phyloP scores from a whole-genome alignment of 805 yeast species.

The Kluyveromyces lactis region DNA sequence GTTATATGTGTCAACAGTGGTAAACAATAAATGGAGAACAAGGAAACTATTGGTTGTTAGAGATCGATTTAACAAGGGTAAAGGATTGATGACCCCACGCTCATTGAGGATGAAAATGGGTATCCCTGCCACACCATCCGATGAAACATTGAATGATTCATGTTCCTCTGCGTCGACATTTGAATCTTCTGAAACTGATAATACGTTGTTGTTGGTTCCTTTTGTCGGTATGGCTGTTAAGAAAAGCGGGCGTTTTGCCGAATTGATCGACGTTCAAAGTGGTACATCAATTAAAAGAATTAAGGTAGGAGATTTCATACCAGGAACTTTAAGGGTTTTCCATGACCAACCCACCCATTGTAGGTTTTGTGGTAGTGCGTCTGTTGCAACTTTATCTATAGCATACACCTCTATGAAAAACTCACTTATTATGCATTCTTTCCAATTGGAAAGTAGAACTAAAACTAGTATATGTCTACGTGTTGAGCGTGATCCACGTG shows the following conservation, averaged over 20 bases:
- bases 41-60: slow-evolving; percentile 42
- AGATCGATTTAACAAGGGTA: slow-evolving; percentile 38
- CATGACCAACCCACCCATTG: slow-evolving; percentile 87
- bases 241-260: slow-evolving; percentile 48
- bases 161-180: slow-evolving; percentile 6
- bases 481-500: slow-evolving; percentile 89
- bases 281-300: slow-evolving; percentile 61
- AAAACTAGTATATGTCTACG: slow-evolving; percentile 75
- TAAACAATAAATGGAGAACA: slow-evolving; percentile 60
- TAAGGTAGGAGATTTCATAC: slow-evolving; percentile 53
- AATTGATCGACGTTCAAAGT: slow-evolving; percentile 68
- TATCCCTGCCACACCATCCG: background rate
- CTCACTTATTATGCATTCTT: slow-evolving; percentile 57
- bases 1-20: slow-evolving; percentile 51
- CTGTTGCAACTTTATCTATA: slow-evolving; percentile 62
- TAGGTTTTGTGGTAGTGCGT: slow-evolving; percentile 83
- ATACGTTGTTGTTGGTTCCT: slow-evolving; percentile 46
- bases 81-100: slow-evolving; percentile 32
- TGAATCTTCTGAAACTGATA: slow-evolving; percentile 10
- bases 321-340: slow-evolving; percentile 54
- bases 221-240: slow-evolving; percentile 70
- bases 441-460: slow-evolving; percentile 62
- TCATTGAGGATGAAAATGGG: slow-evolving; percentile 16
- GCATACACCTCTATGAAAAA: slow-evolving; percentile 41
- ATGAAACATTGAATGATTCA: slow-evolving; percentile 4